Base-by-base conservation (phyloP, 1,284 basidiomycete species). In the Schizopora paradoxa region DNA sequence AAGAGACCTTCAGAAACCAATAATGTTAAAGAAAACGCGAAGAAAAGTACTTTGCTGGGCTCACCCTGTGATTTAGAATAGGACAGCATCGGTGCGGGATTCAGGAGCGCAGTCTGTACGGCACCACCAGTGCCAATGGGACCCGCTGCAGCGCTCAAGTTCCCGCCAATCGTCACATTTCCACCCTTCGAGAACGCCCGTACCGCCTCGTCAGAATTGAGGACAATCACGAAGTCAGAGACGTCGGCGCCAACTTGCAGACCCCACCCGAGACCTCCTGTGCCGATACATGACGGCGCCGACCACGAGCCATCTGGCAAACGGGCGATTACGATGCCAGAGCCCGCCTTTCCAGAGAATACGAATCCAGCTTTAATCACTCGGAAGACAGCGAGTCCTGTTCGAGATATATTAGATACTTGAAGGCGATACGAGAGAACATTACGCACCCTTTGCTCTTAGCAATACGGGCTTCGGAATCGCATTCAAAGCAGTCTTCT, bases 221-320 rank as follows among this genome's bases (percentile, higher is more conserved):
- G 84, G 22, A 99, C 92, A 61, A 99, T 83, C 41, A 91, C 88
- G 55, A 91, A 91, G 62, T 90, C 85, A 47, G 84, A 84, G 59
- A 86, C 77, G 64, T 87, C 86, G n/a, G 90, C 90, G 46, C 93
- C 93, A 51, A 95, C 89, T 66, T 96, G 95, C 38, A 98, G 79
- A 37, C 95, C 95, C 83, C 94, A 94, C 31, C 95, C 95, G 4
- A 96, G 75, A 47, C 92, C 91, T 19, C 91, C 94, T 0, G 94
- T 98, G n/a, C 91, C 94, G 62, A 99, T 96, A 67, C 94, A 97
- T 34, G 87, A 92, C 0, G 95, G 95, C 1, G 94, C 94, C 38
- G 89, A 93, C 95, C 95, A 98, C 16, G 89, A 93, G 51, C 95
- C 96, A 61, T 98, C 94, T 3, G 90, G 88, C 28, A 98, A 78